Conservation (phyloP, 768 basidiomycete genomes). For the Hygrocybe coccinea region DNA sequence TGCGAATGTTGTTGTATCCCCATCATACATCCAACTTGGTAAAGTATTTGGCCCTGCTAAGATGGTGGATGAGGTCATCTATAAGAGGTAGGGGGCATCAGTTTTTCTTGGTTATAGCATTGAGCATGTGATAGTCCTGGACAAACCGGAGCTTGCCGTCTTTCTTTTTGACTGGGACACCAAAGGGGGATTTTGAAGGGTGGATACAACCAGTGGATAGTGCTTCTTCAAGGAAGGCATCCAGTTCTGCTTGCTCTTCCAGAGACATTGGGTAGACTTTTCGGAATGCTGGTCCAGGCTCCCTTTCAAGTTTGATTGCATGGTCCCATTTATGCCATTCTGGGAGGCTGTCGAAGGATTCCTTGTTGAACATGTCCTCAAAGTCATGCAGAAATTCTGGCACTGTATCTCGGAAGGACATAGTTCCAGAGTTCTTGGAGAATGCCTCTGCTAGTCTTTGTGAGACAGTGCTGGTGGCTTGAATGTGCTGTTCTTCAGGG, state of each 20-base stretch:
- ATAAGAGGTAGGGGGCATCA: neutral
- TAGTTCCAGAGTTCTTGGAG: no score
- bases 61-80: neutral
- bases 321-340: neutral
- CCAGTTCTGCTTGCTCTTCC: conserved; percentile 16
- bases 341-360: neutral
- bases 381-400: neutral
- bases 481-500: no score
- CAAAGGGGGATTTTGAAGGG: neutral
- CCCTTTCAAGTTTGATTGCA: neutral
- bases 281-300: neutral
- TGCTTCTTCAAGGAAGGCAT: conserved; percentile 42
- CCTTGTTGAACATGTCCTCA: neutral
- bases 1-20: conserved; percentile 28
- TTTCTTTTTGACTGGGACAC: neutral
- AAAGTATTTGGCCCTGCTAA: conserved; percentile 21
- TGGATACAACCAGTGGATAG: conserved; percentile 16
- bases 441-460: no score
- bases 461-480: no score
- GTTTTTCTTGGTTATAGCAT: neutral
- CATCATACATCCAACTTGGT: conserved; percentile 36
- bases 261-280: conserved; percentile 2
- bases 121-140: neutral
- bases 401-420: no score
- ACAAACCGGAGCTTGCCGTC: neutral